phyloP scores from a whole-genome alignment of 176 grass and related monocot genomes.

The Triticum urartu region DNA sequence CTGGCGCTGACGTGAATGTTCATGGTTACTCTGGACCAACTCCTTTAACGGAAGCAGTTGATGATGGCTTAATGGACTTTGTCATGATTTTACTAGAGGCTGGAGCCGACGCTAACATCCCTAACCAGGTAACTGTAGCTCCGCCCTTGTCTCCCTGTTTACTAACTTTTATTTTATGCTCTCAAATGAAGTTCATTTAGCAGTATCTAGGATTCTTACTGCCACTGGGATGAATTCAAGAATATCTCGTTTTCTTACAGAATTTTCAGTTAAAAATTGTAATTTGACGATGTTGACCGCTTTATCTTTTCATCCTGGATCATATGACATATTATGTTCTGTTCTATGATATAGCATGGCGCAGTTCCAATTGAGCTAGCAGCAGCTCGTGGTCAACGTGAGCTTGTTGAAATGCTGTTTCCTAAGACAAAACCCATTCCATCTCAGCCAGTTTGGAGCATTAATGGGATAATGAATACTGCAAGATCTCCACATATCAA shows the following conservation, averaged over 20 bases:
- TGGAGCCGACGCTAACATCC: slow-evolving; percentile 48
- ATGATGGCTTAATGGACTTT: slow-evolving; percentile 30
- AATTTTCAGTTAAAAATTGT: not conserved
- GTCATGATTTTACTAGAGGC: slow-evolving; percentile 39
- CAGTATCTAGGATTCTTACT: not conserved
- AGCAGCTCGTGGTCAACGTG: slow-evolving; percentile 25
- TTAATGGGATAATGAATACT: slow-evolving; percentile 28
- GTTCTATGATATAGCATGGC: slow-evolving; percentile 17
- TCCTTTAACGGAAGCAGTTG: slow-evolving; percentile 28
- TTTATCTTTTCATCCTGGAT: not conserved
- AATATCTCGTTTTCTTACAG: not conserved
- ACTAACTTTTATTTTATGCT: not conserved
- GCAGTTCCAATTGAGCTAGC: slow-evolving; percentile 31
- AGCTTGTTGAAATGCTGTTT: slow-evolving; percentile 46
- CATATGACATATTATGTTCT: not conserved
- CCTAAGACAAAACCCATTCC: slow-evolving; percentile 34
- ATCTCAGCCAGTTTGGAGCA: slow-evolving; percentile 18
- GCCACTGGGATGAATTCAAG: not conserved
- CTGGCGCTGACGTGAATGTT: slow-evolving; percentile 47
- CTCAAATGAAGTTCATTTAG: not conserved
- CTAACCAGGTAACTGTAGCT: slow-evolving; percentile 22
- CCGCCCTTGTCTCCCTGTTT: not conserved
- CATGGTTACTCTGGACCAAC: slow-evolving; percentile 6
- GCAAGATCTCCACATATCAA: not conserved
- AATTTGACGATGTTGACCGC: not conserved